Conservation (phyloP, 768 basidiomycete species). For the Calocera viscosa region DNA sequence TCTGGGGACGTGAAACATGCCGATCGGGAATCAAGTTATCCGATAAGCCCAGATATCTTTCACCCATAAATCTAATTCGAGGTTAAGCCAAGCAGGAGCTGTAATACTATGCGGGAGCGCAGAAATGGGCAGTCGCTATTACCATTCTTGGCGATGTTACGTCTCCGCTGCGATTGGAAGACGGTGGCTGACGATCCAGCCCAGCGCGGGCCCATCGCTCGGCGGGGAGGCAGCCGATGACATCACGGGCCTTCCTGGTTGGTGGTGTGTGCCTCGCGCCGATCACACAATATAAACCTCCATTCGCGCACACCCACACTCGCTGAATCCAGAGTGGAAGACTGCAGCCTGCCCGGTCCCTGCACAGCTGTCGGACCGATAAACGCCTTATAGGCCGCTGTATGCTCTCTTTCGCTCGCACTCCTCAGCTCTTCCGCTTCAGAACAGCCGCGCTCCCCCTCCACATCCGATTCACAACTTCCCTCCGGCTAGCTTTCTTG, state of each 20-base stretch:
- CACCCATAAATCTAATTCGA: too few species aligned
- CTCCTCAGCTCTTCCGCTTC: not conserved
- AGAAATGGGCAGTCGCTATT: not conserved
- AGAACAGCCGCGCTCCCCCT: not conserved
- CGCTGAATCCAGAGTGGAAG: too few species aligned
- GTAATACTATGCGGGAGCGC: too few species aligned
- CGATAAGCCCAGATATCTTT: not conserved
- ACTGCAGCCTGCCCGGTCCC: not conserved
- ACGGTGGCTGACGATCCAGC: not conserved
- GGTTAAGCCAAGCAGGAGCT: too few species aligned
- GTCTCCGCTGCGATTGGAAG: not conserved
- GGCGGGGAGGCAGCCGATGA: not conserved
- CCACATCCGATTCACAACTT: not conserved
- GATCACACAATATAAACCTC: conserved; percentile 9
- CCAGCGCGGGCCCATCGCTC: too few species aligned
- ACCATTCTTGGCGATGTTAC: not conserved
- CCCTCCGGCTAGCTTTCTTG: too few species aligned
- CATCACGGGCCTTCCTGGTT: not conserved
- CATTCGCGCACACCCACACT: not conserved
- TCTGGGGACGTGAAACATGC: not conserved
- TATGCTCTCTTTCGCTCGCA: not conserved
- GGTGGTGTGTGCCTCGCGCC: not conserved
- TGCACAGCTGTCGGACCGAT: not conserved
- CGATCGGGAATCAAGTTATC: not conserved
- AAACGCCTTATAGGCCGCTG: not conserved